phyloP scores from a whole-genome alignment of 2,329 filamentous ascomycete species.

The Fusarium sulawesiense region DNA sequence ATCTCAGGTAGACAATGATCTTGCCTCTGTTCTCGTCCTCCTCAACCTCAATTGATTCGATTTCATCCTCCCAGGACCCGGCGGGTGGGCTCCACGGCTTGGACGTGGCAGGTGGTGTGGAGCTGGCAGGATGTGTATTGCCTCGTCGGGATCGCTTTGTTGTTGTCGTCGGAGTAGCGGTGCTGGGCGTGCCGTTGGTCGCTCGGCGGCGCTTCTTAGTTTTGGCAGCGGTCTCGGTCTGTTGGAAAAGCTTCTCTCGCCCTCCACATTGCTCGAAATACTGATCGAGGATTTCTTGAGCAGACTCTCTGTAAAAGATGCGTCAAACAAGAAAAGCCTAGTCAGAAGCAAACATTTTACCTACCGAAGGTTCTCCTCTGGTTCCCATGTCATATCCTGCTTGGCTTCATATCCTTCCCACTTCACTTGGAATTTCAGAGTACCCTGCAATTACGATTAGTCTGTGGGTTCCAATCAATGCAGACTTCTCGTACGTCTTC shows the following conservation, averaged over 20 bases:
- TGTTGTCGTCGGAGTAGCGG: slow-evolving; percentile 35
- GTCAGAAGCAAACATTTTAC: background rate
- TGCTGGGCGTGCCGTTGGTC: slow-evolving; percentile 52
- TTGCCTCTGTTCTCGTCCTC: slow-evolving; percentile 70
- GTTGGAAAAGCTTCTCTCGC: slow-evolving; percentile 64
- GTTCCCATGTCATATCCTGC: slow-evolving; percentile 81
- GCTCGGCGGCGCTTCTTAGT: slow-evolving; percentile 69
- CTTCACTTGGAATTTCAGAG: slow-evolving; percentile 76
- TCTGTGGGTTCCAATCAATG: background rate
- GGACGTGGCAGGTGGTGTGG: slow-evolving; percentile 60
- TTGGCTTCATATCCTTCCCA: slow-evolving; percentile 83
- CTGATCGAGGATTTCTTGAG: slow-evolving; percentile 69
- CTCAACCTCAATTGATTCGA: slow-evolving; percentile 77
- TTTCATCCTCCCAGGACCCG: slow-evolving; percentile 81
- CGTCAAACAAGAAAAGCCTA: background rate
- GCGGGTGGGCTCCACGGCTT: slow-evolving; percentile 73
- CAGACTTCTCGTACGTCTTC: slow-evolving; percentile 58
- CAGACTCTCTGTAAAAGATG: slow-evolving; percentile 61
- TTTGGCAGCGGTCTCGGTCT: slow-evolving; percentile 62
- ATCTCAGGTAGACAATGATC: slow-evolving; percentile 76
- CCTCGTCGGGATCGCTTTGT: slow-evolving; percentile 61
- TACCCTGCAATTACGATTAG: slow-evolving; percentile 53
- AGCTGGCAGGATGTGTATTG: slow-evolving; percentile 61
- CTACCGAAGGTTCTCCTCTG: slow-evolving; percentile 69
- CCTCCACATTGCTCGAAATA: slow-evolving; percentile 75